Conservation (phyloP, 2,329 filamentous ascomycete genomes). For the Colletotrichum ledebouriae region DNA sequence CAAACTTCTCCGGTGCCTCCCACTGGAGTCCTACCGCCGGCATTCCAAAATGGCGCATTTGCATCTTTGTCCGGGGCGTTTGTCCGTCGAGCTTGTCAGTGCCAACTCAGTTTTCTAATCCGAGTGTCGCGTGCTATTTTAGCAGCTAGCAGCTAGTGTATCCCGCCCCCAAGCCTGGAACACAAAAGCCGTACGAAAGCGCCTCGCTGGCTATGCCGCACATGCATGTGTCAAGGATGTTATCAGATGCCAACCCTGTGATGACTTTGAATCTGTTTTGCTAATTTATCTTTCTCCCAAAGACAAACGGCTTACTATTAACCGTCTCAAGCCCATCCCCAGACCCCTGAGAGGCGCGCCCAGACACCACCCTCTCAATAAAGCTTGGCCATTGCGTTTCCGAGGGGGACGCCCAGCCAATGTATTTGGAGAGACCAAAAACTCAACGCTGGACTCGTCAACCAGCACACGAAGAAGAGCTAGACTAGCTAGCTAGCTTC, state of each 20-base stretch:
- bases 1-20: not conserved
- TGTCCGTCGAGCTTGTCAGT: constrained; percentile 19
- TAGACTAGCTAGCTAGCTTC: too few species aligned
- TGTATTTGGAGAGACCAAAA: too few species aligned
- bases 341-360: constrained; percentile 26
- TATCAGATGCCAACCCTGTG: constrained; percentile 24
- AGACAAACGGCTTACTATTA: constrained; percentile 20
- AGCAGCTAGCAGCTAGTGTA: constrained; percentile 22
- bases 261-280: constrained; percentile 1
- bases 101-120: constrained; percentile 15
- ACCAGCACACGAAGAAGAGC: too few species aligned
- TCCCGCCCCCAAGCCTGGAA: not conserved
- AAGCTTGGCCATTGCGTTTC: constrained; percentile 30
- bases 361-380: constrained; percentile 6
- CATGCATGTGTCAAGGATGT: constrained; percentile 34
- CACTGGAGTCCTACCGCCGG: constrained; percentile 19
- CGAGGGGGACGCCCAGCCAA: too few species aligned
- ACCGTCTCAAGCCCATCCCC: constrained; percentile 25
- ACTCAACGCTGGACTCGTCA: too few species aligned
- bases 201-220: constrained; percentile 10
- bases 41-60: constrained; percentile 18
- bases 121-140: constrained; percentile 21
- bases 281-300: not conserved
- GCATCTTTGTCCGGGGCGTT: not conserved
- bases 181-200: constrained; percentile 7